Evolutionary conservation across 1,139 yeast species (phyloP).

Genomic region (Blastobotrys capitulatus): DNA sequence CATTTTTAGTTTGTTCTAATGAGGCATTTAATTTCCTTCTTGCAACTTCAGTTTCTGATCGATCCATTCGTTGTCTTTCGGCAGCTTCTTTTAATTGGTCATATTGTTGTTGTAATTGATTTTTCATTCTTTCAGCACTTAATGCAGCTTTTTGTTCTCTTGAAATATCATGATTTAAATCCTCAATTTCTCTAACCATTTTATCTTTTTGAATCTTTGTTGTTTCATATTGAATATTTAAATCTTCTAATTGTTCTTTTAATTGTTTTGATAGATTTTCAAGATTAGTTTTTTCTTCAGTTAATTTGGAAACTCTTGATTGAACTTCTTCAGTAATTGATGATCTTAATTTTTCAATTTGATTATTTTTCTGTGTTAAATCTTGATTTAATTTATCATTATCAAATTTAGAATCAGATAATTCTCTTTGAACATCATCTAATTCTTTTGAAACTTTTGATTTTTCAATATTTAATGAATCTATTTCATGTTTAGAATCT

Average conservation of each 20-base stretch:
- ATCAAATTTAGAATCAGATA: constrained; percentile 22
- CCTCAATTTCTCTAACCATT: constrained; percentile 72
- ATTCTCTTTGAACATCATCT: constrained; percentile 21
- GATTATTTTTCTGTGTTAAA: constrained; percentile 24
- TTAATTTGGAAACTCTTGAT: constrained; percentile 37
- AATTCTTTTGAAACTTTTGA: constrained; percentile 25
- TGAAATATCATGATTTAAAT: constrained; percentile 39
- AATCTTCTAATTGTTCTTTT: constrained; percentile 27
- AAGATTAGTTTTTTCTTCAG: constrained; percentile 31
- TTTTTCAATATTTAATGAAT: constrained; percentile 24
- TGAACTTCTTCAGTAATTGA: constrained; percentile 39
- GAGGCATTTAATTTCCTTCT: constrained; percentile 26
- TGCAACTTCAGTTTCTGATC: constrained; percentile 28
- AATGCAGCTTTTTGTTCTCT: constrained; percentile 27
- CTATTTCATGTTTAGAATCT: constrained; percentile 21
- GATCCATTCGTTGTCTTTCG: constrained; percentile 25
- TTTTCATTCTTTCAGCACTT: constrained; percentile 23
- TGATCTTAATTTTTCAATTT: constrained; percentile 35
- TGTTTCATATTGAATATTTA: constrained; percentile 22
- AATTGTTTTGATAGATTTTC: constrained; percentile 38
- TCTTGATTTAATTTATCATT: constrained; percentile 27
- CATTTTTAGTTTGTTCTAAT: constrained; percentile 24
- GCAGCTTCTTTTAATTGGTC: constrained; percentile 21
- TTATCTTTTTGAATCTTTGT: constrained; percentile 45
- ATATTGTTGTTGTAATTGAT: constrained; percentile 24